Base-by-base conservation (phyloP, 169 alveolate species). In the Plasmodium chabaudi region DNA sequence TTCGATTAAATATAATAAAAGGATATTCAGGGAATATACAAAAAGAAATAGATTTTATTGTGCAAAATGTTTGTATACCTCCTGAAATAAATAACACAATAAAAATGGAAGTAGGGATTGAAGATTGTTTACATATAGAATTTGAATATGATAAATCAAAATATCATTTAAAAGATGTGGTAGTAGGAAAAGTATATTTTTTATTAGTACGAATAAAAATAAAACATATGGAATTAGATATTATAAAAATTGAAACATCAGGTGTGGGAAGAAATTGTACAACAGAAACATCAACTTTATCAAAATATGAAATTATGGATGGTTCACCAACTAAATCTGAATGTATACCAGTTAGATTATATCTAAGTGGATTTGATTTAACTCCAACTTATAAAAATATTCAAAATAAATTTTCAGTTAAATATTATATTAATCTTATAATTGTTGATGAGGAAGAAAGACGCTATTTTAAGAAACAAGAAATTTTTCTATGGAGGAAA, bases 261-360 rank as follows among this genome's bases (percentile, higher is more conserved):
- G 73, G 82, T 2, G 46, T 72, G 23, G 95, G 96, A 0, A 87
- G 95, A 10, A 77, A 87, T 67, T 56, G 94, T 57, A 93, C 94
- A 73, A 97, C 98, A 1, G 99, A 99, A 89, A 96, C 98, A 15
- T 99, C 96, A 88, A 98, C 99, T 12, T 93, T 98, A 63, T 97
- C 99, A 23, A 98, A 98, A 82, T 98, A 95, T 94, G 99, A 99
- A 94, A 98, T 99, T 60, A 99, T 99, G 99, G 99, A 99, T 93
- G 99, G 99, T 0, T 97, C 99, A 0, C 99, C 99, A 9, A 97
- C 95, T 13, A 97, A 97, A 67, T 96, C 98, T 12, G 99, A 98
- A 91, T 95, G 97, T 84, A 97, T 98, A 23, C 99, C 99, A 0
- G 97, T 99, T 47, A 93, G 99, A 77, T 93, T 98, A 34, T 99